Evolutionary conservation across 192 early-diverging fungal genomes (phyloP).

Genomic region (Backusella australiensis): DNA sequence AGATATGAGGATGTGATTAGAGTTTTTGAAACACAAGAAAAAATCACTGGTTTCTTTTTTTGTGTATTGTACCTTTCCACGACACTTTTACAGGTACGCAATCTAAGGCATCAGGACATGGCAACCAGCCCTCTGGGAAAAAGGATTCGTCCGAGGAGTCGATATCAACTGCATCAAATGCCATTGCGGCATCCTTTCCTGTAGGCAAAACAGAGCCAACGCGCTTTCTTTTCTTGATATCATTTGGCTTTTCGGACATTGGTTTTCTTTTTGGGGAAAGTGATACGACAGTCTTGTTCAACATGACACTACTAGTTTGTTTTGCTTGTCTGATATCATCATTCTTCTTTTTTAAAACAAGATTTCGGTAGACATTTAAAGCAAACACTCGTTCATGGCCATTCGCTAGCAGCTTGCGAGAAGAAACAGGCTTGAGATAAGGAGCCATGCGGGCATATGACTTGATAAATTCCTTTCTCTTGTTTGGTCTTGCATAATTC

Average conservation of each 20-base stretch:
- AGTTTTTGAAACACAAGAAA: not conserved
- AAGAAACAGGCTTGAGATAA: not conserved
- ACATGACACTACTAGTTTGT: conserved; percentile 14
- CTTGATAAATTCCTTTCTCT: conserved; percentile 16
- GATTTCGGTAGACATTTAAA: conserved; percentile 13
- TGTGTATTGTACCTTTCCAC: conserved; percentile 29
- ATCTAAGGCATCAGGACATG: conserved; percentile 20
- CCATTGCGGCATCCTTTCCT: conserved; percentile 17
- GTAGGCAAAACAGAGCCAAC: conserved; percentile 11
- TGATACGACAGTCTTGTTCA: conserved; percentile 14
- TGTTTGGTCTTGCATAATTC: not conserved
- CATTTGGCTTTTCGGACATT: conserved; percentile 1
- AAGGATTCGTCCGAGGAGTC: conserved; percentile 14
- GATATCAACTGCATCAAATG: conserved; percentile 31
- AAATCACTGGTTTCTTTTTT: not conserved
- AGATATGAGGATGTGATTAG: not conserved
- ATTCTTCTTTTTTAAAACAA: not conserved
- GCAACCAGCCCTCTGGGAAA: conserved; percentile 22
- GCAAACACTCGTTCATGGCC: not conserved
- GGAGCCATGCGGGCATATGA: conserved; percentile 13
- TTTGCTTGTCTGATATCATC: not conserved
- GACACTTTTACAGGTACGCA: conserved; percentile 20
- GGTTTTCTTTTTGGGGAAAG: conserved; percentile 21
- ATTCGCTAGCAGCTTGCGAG: not conserved
- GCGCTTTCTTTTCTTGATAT: conserved; percentile 10